These are phyloP conservation scores for Sambucus nigra DNA, from an alignment of 129 eudicot species.

Conservation along the genomic window DNA sequence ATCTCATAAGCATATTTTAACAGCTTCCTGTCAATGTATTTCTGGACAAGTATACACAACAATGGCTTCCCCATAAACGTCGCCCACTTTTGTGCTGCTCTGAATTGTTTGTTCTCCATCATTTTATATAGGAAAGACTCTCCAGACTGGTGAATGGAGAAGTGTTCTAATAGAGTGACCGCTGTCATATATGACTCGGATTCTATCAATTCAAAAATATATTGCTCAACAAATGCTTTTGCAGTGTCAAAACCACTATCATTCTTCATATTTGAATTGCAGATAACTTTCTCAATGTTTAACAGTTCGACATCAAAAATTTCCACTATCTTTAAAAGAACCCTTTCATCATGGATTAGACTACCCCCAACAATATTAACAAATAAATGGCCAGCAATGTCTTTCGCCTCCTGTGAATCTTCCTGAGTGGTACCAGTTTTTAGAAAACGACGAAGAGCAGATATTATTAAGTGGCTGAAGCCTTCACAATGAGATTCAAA, in stretches of 20 bases:
- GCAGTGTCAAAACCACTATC: constrained; percentile 18
- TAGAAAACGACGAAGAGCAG: constrained; percentile 63
- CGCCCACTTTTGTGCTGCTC: constrained; percentile 94
- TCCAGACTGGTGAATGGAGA: constrained; percentile 53
- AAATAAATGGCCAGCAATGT: constrained; percentile 51
- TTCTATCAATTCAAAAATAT: constrained; percentile 47
- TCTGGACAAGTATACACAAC: constrained; percentile 56
- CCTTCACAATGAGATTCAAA: constrained; percentile 70
- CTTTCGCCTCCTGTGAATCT: constrained; percentile 48
- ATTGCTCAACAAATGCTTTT: constrained; percentile 38
- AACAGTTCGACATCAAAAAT: constrained; percentile 47
- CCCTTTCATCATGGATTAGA: constrained; percentile 46
- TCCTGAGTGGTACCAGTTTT: constrained; percentile 39
- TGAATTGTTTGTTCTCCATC: constrained; percentile 49
- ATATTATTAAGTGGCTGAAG: constrained; percentile 65
- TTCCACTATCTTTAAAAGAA: constrained; percentile 65
- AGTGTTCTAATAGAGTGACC: constrained; percentile 60
- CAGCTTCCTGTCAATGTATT: constrained; percentile 49
- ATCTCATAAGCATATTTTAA: constrained; percentile 49
- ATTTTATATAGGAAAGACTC: constrained; percentile 54
- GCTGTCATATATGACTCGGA: constrained; percentile 53
- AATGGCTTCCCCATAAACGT: constrained; percentile 58
- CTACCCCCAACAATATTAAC: constrained; percentile 31
- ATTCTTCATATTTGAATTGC: constrained; percentile 18
- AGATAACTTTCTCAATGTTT: constrained; percentile 44